Evolutionary conservation across 179 eudicot species (phyloP), one percentile per base, ranked within the genome.

Genomic region (Silene noctiflora): DNA sequence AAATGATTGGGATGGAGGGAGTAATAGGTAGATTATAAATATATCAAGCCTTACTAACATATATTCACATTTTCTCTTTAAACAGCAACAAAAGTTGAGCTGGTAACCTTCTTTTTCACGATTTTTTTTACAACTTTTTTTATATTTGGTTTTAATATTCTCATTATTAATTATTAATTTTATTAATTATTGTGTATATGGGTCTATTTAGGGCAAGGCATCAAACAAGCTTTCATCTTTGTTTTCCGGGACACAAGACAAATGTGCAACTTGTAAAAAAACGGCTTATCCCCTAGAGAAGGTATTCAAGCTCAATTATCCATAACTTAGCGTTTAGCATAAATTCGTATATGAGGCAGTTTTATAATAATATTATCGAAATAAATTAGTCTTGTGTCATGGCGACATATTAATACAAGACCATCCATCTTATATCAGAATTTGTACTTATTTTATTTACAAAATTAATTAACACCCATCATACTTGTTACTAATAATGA

Each of bases 181-280:
- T 33, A 19, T 1, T 51, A 42, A 69, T 19, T 33, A 10, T 74
- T 19, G 67, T 2, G 14, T 25, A 24, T 60, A 24, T 63, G 17
- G 31, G 48, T 20, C 22, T 62, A 22, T 6, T 17, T 51, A 93
- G 92, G 60, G 72, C 1, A 90, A 85, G 64, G 69, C 82, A 4
- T 83, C 96, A 1, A 92, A 87, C 86, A 94, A 88, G 76, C 65
- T 89, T 27, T 88, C 98, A 21, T 53, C 88, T 2, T 73, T 94
- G 80, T 94, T 94, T 80, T 90, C 92, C 3, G 97, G 98, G 14
- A 94, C 98, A 20, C 91, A 87, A 76, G 98, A 94, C 6, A 94
- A 92, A 79, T 94, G 98, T 79, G 83, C 85, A 21, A 75, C 80
- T 10, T 94, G 98, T 69, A 92, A 87, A 71, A 94, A 94, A 73